Conservation (phyloP, 2,329 filamentous ascomycete genomes). For the Parastagonospora avenae region DNA sequence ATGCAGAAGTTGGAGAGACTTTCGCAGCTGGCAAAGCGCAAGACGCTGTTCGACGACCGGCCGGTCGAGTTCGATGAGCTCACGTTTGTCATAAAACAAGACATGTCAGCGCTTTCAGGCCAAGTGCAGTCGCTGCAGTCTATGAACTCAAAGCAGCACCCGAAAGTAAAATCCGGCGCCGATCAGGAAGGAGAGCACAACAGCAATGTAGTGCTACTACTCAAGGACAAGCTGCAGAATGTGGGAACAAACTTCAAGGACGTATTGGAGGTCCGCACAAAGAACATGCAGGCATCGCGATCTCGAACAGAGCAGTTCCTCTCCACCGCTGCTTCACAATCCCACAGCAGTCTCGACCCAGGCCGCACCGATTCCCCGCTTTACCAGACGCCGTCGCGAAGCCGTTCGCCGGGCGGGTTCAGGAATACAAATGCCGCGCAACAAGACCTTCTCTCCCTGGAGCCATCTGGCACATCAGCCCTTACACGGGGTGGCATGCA, state of each 20-base stretch:
- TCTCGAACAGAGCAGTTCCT: slow-evolving; percentile 97
- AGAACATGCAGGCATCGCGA: slow-evolving; percentile 94
- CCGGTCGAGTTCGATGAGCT: slow-evolving; percentile 97
- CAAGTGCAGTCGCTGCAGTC: slow-evolving; percentile 84
- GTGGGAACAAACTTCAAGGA: slow-evolving; percentile 97
- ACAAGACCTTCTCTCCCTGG: slow-evolving; percentile 78
- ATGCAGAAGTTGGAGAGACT: slow-evolving; percentile 95
- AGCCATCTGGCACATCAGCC: slow-evolving; percentile 63
- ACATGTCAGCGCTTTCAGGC: slow-evolving; percentile 82
- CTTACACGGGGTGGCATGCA: slow-evolving; percentile 57
- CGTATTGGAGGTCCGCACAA: slow-evolving; percentile 91
- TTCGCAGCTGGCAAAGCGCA: slow-evolving; percentile 90
- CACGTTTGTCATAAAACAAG: slow-evolving; percentile 97
- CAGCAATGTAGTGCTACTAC: slow-evolving; percentile 91
- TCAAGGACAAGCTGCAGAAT: slow-evolving; percentile 90
- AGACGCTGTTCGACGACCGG: slow-evolving; percentile 95
- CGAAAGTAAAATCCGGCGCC: slow-evolving; percentile 55
- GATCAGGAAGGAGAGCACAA: slow-evolving; percentile 94
- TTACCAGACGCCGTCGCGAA: slow-evolving; percentile 76
- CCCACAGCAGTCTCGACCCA: slow-evolving; percentile 64
- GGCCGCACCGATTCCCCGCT: slow-evolving; percentile 82
- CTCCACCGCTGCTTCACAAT: slow-evolving; percentile 80
- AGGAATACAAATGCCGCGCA: slow-evolving; percentile 52
- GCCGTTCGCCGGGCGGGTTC: slow-evolving; percentile 59
- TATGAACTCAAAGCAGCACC: slow-evolving; percentile 77